A percentile compares a stretch with the other conserved stretches of the same genome.
Conservation (phyloP, 352 stramenopile genomes). For the Pythium folliculosum region DNA sequence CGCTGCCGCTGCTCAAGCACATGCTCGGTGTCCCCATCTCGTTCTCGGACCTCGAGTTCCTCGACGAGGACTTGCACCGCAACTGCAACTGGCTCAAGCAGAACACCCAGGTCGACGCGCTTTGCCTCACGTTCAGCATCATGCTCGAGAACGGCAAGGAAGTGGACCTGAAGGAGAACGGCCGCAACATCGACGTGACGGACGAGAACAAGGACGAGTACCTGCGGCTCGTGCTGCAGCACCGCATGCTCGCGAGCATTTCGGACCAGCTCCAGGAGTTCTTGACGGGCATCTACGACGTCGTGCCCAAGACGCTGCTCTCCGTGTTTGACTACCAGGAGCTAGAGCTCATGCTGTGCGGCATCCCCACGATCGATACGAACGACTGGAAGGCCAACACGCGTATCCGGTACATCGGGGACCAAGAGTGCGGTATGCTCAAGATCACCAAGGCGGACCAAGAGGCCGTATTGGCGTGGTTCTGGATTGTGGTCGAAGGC, state of each 20-base stretch:
- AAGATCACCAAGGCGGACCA: constrained; percentile 46
- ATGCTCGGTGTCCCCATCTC: constrained; percentile 83
- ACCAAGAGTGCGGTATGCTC: constrained; percentile 48
- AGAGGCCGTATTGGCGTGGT: constrained; percentile 85
- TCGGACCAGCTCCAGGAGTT: constrained; percentile 89
- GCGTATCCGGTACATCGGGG: constrained; percentile 40
- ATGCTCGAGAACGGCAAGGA: constrained; percentile 64
- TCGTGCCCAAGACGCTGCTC: constrained; percentile 90
- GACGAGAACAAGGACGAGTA: constrained; percentile 96
- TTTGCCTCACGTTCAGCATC: constrained; percentile 80
- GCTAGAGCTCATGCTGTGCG: constrained; percentile 94
- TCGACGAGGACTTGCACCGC: constrained; percentile 79
- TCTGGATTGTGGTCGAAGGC: constrained; percentile 85
- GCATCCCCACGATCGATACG: constrained; percentile 81
- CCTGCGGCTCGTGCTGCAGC: constrained; percentile 92
- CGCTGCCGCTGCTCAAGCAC: constrained; percentile 83
- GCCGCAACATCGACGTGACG: constrained; percentile 91
- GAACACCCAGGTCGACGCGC: constrained; percentile 63
- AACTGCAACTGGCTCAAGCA: constrained; percentile 77
- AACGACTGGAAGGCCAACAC: constrained; percentile 88
- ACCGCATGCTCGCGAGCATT: constrained; percentile 92
- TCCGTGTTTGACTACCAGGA: constrained; percentile 95
- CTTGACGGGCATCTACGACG: constrained; percentile 90
- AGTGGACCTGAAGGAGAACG: constrained; percentile 92
- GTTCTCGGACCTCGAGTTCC: constrained; percentile 83